These are phyloP conservation scores for Linum tenue DNA, from an alignment of 345 rosid species.

Conservation along the genomic window DNA sequence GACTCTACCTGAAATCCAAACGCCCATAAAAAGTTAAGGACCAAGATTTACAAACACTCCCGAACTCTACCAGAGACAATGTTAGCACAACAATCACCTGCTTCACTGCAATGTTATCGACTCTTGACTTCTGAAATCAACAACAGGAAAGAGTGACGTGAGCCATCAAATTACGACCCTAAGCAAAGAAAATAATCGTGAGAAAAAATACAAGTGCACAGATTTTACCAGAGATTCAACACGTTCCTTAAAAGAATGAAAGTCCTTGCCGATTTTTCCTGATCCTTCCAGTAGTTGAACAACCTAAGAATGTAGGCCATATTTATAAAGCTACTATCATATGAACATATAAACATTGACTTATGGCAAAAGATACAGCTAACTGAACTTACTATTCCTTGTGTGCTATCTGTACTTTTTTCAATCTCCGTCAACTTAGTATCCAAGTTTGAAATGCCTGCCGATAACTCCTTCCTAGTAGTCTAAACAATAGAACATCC, in stretches of 20 bases:
- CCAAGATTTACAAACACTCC: neutral
- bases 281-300: slow-evolving; percentile 40
- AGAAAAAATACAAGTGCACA: slow-evolving; percentile 9
- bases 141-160: neutral
- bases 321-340: slow-evolving; percentile 13
- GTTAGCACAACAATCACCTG: slow-evolving; percentile 37
- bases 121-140: slow-evolving; percentile 43
- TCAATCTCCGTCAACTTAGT: slow-evolving; percentile 42
- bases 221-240: slow-evolving; percentile 66
- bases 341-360: slow-evolving; percentile 6
- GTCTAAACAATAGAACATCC: slow-evolving; percentile 30
- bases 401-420: slow-evolving; percentile 46
- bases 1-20: slow-evolving; percentile 24
- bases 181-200: neutral
- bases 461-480: slow-evolving; percentile 52
- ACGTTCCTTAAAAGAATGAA: slow-evolving; percentile 46
- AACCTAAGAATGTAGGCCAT: slow-evolving; percentile 30
- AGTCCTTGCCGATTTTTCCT: slow-evolving; percentile 33
- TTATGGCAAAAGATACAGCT: neutral
- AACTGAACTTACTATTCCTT: slow-evolving; percentile 42
- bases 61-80: neutral
- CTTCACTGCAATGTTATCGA: slow-evolving; percentile 50
- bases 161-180: neutral
- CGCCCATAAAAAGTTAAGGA: slow-evolving; percentile 9
- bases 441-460: slow-evolving; percentile 47